Conservation (phyloP, 2,329 filamentous ascomycete genomes). For the Chaetomium globosum region DNA sequence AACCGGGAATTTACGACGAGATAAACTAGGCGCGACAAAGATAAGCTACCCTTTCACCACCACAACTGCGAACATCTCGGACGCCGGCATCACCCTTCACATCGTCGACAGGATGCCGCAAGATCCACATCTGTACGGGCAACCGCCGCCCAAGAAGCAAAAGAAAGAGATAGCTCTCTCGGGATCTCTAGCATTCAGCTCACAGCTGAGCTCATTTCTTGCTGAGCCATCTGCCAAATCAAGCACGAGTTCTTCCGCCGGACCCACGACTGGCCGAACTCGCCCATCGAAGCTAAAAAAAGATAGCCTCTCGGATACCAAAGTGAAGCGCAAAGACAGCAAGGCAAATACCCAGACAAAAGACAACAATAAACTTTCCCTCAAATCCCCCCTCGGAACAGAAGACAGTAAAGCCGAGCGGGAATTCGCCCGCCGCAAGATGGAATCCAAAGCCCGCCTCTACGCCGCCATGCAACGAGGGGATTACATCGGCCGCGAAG, state of each 20-base stretch:
- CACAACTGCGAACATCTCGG: not conserved
- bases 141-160: slow-evolving; percentile 68
- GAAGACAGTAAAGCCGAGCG: slow-evolving; percentile 68
- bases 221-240: slow-evolving; percentile 50
- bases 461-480: slow-evolving; percentile 91
- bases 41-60: not conserved
- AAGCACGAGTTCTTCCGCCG: slow-evolving; percentile 45
- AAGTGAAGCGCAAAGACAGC: slow-evolving; percentile 47
- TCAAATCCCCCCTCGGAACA: slow-evolving; percentile 57
- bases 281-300: slow-evolving; percentile 62
- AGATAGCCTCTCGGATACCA: slow-evolving; percentile 63
- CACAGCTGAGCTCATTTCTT: slow-evolving; percentile 82
- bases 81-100: not conserved
- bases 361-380: slow-evolving; percentile 44
- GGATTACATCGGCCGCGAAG: slow-evolving; percentile 71
- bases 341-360: slow-evolving; percentile 48
- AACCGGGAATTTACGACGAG: not conserved
- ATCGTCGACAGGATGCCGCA: slow-evolving; percentile 53
- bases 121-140: slow-evolving; percentile 76
- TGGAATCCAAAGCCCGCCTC: slow-evolving; percentile 86
- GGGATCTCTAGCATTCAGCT: slow-evolving; percentile 80
- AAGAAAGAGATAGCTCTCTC: slow-evolving; percentile 71
- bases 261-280: slow-evolving; percentile 51
- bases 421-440: slow-evolving; percentile 72
- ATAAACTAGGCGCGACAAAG: not conserved